Evolutionary conservation across 2,329 filamentous ascomycete genomes (phyloP), one percentile per base, ranked within the genome.

Genomic region (Ceratocystis eucalypticola): DNA sequence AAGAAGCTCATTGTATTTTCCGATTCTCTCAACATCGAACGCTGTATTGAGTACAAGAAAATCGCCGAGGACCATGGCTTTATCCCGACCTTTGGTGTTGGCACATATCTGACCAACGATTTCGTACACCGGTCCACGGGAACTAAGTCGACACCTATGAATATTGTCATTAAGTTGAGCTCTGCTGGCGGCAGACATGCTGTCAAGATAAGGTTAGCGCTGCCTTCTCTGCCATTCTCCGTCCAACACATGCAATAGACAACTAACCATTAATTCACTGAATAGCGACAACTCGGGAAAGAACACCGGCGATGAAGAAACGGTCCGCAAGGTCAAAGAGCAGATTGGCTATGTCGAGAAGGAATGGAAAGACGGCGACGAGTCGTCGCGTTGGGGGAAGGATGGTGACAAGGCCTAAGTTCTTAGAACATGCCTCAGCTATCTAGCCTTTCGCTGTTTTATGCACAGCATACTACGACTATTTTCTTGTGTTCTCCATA

Each of bases 131-230:
- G 82, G 68, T 84, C 80, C 45, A 88, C 86, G 0, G 86, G 87
- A 48, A 85, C 85, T 71, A 97, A 96, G 76, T 96, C 92, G 0
- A 84, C 86, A 17, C 94, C 94, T 0, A 78, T 99, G 65, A 99
- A 99, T 72, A 99, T 99, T 72, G 94, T 99, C 71, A 96, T 99
- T 77, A 99, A 99, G 78, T 82, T 99, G 68, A 90, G 89, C 69
- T 91, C 89, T 8, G 94, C 91, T 0, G 84, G 80, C 15, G 92
- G 92, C 5, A 84, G 86, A 61, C 84, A 88, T 0, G 92, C 94
- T 1, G 85, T 99, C 73, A 99, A 99, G 80, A 89, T 99, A 70
- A 96, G 77, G 78, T 77, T 62, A 70, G 74, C 68, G 1, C 2
- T 7, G 3, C 22, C 41, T 10, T 22, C 8, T 10, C 48, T 20